These are phyloP conservation scores for Rhodomyrtus tomentosa DNA, from an alignment of 345 rosid genomes.

Conservation along the genomic window DNA sequence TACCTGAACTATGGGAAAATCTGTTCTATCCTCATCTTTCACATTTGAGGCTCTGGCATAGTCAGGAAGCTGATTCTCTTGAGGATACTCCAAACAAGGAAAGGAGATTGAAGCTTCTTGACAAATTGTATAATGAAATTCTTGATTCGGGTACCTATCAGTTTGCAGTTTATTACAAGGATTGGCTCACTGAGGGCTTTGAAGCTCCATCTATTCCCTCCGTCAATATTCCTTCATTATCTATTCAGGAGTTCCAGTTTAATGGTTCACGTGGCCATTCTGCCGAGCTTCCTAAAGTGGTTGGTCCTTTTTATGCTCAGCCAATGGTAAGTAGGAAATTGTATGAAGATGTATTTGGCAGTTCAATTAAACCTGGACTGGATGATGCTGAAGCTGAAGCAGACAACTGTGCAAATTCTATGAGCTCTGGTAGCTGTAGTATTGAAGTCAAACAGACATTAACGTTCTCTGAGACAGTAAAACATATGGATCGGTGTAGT, in stretches of 20 bases:
- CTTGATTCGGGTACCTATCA: conserved; percentile 48
- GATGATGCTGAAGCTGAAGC: conserved; percentile 11
- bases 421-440: conserved; percentile 20
- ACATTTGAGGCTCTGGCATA: conserved; percentile 44
- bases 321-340: conserved; percentile 48
- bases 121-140: conserved; percentile 40
- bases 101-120: conserved; percentile 38
- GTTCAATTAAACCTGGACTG: conserved; percentile 15
- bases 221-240: conserved; percentile 24
- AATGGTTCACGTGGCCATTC: conserved; percentile 17
- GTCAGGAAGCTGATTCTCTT: conserved; percentile 39
- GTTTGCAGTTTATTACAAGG: conserved; percentile 55
- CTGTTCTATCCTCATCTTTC: conserved; percentile 56
- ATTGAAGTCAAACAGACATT: conserved; percentile 21
- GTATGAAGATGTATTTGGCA: conserved; percentile 29
- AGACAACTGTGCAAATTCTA: conserved; percentile 1
- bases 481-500: conserved; percentile 11
- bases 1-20: conserved; percentile 49
- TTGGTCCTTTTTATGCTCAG: conserved; percentile 24
- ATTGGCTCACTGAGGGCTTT: conserved; percentile 47
- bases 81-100: conserved; percentile 13
- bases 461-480: conserved; percentile 18
- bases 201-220: conserved; percentile 49
- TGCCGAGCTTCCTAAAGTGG: conserved; percentile 17
- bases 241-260: conserved; percentile 12